phyloP scores from a whole-genome alignment of 2,329 filamentous ascomycete species.

The Penicillium sp. region DNA sequence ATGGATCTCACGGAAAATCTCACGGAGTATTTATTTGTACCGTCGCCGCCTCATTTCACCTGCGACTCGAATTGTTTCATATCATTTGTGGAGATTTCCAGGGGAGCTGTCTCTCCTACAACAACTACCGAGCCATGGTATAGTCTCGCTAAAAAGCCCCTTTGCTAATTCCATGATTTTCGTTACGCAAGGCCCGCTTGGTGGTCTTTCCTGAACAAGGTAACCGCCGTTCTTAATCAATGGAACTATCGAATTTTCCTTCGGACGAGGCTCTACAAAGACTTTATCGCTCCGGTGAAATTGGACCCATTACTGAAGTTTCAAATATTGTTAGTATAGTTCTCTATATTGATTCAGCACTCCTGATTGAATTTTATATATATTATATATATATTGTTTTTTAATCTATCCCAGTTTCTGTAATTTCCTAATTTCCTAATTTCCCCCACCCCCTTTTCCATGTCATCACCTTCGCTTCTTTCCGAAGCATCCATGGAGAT shows the following conservation, averaged over 20 bases:
- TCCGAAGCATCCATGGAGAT: slow-evolving; percentile 3
- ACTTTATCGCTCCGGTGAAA: background rate
- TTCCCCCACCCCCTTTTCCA: no score
- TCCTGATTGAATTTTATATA: background rate
- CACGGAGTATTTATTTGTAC: no score
- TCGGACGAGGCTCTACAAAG: slow-evolving; percentile 17
- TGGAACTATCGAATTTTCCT: slow-evolving; percentile 14
- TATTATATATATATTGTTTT: background rate
- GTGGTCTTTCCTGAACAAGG: slow-evolving; percentile 18
- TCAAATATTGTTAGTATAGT: background rate
- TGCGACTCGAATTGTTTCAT: slow-evolving; percentile 27
- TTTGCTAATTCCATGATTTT: background rate
- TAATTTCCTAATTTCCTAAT: no score
- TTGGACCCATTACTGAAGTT: background rate
- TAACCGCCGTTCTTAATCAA: slow-evolving; percentile 7
- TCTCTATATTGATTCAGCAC: background rate
- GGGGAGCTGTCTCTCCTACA: slow-evolving; percentile 9
- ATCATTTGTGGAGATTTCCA: slow-evolving; percentile 26
- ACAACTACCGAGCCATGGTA: slow-evolving; percentile 16
- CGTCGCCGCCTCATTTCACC: slow-evolving; percentile 16
- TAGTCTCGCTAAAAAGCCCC: background rate
- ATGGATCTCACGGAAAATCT: background rate
- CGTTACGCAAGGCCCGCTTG: slow-evolving; percentile 21
- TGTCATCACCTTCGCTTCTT: slow-evolving; percentile 2
- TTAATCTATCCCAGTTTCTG: background rate